A percentile compares a stretch with the other conserved stretches of the same genome.
Evolutionary conservation across 2,329 filamentous ascomycete genomes (phyloP).

Genomic region (Shiraia bambusicola): DNA sequence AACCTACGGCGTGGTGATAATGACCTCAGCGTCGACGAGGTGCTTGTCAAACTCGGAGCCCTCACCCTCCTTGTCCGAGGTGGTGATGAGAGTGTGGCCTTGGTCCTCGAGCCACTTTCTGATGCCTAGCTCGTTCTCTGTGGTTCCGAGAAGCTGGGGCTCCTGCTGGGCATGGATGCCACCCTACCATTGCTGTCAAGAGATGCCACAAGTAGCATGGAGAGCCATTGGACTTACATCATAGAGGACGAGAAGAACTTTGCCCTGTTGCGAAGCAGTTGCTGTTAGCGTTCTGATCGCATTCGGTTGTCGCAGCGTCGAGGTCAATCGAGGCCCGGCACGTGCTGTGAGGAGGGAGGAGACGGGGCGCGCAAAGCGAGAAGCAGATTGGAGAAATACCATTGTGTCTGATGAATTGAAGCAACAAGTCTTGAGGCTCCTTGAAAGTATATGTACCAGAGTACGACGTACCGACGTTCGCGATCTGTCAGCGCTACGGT

Average conservation of each 20-base stretch:
- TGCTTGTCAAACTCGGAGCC: constrained; percentile 93
- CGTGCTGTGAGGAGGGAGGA: constrained; percentile 54
- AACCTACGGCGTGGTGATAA: constrained; percentile 93
- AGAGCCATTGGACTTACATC: constrained; percentile 62
- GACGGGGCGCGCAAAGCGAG: constrained; percentile 59
- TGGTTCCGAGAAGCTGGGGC: constrained; percentile 86
- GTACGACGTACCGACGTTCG: constrained; percentile 20
- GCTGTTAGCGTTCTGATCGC: constrained; percentile 64
- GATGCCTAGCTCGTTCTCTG: constrained; percentile 96
- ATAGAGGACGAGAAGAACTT: constrained; percentile 92
- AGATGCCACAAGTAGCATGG: constrained; percentile 9
- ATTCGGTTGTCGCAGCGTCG: constrained; percentile 50
- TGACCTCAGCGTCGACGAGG: constrained; percentile 93
- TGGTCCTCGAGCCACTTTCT: constrained; percentile 97
- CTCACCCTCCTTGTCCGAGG: constrained; percentile 95
- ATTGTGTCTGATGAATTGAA: constrained; percentile 46
- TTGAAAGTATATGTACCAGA: constrained; percentile 27
- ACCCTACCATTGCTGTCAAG: constrained; percentile 54
- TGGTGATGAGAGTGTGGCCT: constrained; percentile 95
- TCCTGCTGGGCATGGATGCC: constrained; percentile 85
- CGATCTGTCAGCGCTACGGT: constrained; percentile 27
- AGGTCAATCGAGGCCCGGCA: constrained; percentile 44
- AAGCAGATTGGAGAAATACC: constrained; percentile 64
- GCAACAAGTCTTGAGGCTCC: constrained; percentile 18
- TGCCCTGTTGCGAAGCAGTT: constrained; percentile 76